These are phyloP conservation scores for Tulasnella sp. DNA, from an alignment of 768 basidiomycete genomes.

Conservation along the genomic window DNA sequence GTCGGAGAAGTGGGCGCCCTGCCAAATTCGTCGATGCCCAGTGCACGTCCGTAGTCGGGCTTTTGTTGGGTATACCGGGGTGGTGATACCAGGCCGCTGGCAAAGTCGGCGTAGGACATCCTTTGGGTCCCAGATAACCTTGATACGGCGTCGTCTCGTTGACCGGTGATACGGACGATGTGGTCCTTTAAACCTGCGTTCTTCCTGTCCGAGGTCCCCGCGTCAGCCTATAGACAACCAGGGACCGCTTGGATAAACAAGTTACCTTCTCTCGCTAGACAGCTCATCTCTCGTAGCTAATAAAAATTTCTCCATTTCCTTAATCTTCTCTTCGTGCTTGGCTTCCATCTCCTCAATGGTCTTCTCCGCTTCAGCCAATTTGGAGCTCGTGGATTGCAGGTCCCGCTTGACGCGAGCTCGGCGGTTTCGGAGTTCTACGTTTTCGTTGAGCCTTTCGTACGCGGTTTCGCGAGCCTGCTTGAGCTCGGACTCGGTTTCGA, in stretches of 20 bases:
- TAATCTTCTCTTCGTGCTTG: not conserved
- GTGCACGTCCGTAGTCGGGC: not conserved
- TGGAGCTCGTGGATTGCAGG: not conserved
- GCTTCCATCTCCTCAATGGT: not conserved
- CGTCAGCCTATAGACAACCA: not conserved
- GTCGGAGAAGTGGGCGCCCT: not conserved
- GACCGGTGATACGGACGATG: not conserved
- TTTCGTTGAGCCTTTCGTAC: constrained; percentile 1
- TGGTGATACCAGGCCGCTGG: not conserved
- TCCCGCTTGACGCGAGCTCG: constrained; percentile 10
- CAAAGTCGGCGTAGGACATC: too few relatives aligned
- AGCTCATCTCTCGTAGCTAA: not conserved
- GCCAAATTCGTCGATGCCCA: constrained; percentile 6
- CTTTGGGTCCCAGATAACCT: not conserved
- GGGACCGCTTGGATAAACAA: not conserved
- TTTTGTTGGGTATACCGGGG: not conserved
- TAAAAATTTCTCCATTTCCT: not conserved
- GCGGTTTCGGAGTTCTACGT: constrained; percentile 7
- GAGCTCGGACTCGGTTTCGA: constrained; percentile 13
- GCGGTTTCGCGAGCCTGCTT: constrained; percentile 1
- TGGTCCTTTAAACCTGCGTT: constrained; percentile 13
- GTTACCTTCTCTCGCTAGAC: constrained; percentile 16
- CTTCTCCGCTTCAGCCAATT: not conserved
- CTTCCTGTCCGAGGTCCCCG: not conserved
- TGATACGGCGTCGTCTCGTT: constrained; percentile 8